phyloP scores from a whole-genome alignment of 225 moss, liverwort and hornwort genomes.

The Straminergon stramineum region DNA sequence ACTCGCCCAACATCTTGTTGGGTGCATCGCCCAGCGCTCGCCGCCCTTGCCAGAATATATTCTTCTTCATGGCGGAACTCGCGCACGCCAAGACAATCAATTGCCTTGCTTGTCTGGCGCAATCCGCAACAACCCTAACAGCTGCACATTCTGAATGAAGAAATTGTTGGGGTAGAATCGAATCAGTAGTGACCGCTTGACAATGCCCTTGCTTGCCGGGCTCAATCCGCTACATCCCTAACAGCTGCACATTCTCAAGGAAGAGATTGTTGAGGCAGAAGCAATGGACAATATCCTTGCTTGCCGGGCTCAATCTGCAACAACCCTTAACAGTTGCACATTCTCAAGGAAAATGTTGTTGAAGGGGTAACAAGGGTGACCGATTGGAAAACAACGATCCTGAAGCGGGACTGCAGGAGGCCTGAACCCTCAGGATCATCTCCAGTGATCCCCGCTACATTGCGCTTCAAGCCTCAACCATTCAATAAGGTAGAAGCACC shows the following conservation, averaged over 20 bases:
- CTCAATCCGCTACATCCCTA: not conserved
- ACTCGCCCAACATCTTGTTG: constrained; percentile 47
- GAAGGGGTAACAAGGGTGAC: not conserved
- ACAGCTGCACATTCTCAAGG: not conserved
- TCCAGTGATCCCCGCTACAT: not conserved
- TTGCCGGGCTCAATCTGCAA: not conserved
- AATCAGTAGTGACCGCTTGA: not conserved
- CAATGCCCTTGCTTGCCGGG: not conserved
- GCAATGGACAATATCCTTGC: not conserved
- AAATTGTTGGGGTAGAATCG: not conserved
- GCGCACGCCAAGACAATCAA: not conserved
- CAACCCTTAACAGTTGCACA: not conserved
- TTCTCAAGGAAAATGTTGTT: not conserved
- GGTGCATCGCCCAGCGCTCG: constrained; percentile 30
- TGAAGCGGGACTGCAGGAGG: not conserved
- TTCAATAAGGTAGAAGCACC: not conserved
- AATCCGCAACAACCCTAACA: not conserved
- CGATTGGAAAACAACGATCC: not conserved
- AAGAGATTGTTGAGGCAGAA: not conserved
- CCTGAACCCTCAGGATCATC: not conserved
- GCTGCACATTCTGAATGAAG: not conserved
- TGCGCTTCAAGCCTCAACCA: not conserved
- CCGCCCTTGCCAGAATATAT: constrained; percentile 40
- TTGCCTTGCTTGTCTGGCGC: not conserved
- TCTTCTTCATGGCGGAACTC: not conserved